Evolutionary conservation across 2,329 filamentous ascomycete species (phyloP).

Genomic region (Monilinia fructicola): DNA sequence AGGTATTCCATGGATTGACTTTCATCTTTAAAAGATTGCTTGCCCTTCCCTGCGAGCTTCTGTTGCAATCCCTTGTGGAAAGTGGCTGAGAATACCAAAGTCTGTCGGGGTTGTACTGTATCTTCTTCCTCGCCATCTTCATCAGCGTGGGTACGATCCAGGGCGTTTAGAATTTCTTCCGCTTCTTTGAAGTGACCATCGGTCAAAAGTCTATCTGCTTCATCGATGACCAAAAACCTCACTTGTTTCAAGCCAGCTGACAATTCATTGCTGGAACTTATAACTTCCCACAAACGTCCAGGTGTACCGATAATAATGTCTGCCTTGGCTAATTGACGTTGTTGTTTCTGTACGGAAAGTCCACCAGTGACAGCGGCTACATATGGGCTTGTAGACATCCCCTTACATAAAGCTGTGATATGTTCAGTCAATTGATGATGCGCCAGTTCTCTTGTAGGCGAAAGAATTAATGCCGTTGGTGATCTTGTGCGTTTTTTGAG

Average conservation of each 20-base stretch:
- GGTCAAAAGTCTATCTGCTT: slow-evolving; percentile 87
- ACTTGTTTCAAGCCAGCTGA: slow-evolving; percentile 70
- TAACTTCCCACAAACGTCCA: slow-evolving; percentile 89
- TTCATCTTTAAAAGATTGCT: slow-evolving; percentile 63
- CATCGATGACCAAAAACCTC: slow-evolving; percentile 84
- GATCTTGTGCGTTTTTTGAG: slow-evolving; percentile 42
- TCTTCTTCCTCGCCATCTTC: slow-evolving; percentile 51
- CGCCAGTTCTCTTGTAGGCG: slow-evolving; percentile 88
- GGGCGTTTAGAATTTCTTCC: slow-evolving; percentile 77
- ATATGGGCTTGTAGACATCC: slow-evolving; percentile 60
- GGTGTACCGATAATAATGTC: slow-evolving; percentile 94
- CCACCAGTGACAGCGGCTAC: slow-evolving; percentile 92
- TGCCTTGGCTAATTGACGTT: slow-evolving; percentile 76
- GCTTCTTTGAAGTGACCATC: slow-evolving; percentile 95
- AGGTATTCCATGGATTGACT: slow-evolving; percentile 90
- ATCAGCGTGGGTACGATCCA: slow-evolving; percentile 64
- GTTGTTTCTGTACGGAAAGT: slow-evolving; percentile 91
- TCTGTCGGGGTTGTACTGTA: slow-evolving; percentile 63
- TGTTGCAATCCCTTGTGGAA: slow-evolving; percentile 90
- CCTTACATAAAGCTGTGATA: slow-evolving; percentile 69
- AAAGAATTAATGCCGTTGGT: slow-evolving; percentile 78
- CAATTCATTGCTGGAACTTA: slow-evolving; percentile 71
- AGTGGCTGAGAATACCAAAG: slow-evolving; percentile 93
- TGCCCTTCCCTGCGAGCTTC: slow-evolving; percentile 75
- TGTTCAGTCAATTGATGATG: slow-evolving; percentile 91